Base-by-base conservation (phyloP, 176 grass and related monocot genomes). In the Lolium perenne region DNA sequence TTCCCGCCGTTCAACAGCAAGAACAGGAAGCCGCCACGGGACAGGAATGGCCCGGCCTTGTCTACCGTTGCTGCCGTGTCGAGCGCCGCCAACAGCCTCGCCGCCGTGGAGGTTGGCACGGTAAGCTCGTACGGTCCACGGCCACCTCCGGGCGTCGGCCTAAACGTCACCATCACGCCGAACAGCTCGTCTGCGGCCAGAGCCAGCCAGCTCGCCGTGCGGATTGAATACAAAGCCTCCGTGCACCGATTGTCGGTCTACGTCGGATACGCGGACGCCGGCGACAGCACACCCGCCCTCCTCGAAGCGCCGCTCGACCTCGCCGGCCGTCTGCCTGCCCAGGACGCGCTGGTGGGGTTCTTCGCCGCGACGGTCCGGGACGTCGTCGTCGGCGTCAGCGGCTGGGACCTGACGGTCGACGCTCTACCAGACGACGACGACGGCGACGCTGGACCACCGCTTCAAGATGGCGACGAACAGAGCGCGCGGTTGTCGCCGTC, bases 111-210 rank as follows among this genome's bases (percentile, higher is more conserved):
- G 66, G 56, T 14, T 3, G 68, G 67, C 4, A 15, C 56, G 9
- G 85, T 87, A 20, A 22, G 20, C 67, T 81, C 85, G 8, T 87
- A 87, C 9, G 67, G 68, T 1, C 55, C 8, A 0, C 25, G 48
- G 41, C 41, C 41, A 8, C 0, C 85, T 0, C 55, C 85, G 0
- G 45, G 68, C 26, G 23, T 73, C 20, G 85, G 85, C 20, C 46
- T 87, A 26, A 81, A 87, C 57, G n/a, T 87, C 77, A 87, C 85
- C 77, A 70, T 87, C 56, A 41, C 46, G 9, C 20, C 85, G 1
- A 85, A 66, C 73, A 20, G 46, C 0, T 35, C 73, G 8, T 47
- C 43, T 43, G 41, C 41, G 4, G 41, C 41, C 41, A 5, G 7
- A 2, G 41, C 41, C 41, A 43, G 41, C 65, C 65, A 38, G 65